Base-by-base conservation (phyloP, 179 eudicot species). In the Carnegiea gigantea region DNA sequence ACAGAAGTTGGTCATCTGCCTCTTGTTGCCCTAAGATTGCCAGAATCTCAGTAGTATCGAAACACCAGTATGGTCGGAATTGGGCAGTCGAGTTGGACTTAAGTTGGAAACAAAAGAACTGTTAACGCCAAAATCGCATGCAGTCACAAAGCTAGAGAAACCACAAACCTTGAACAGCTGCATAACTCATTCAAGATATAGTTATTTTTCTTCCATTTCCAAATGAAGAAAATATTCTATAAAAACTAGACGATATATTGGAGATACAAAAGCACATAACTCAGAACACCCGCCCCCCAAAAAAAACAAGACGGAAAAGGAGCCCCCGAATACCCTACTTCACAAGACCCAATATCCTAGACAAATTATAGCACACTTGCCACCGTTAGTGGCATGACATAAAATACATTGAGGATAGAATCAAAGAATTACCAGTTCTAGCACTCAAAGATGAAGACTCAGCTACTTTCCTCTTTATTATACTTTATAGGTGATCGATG, bases 361-460 rank as follows among this genome's bases (percentile, higher is more conserved):
- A 78, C 81, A 77, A 77, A 68, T 76, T 82, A 79, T 80, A 80
- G 83, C 79, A 83, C 85, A 85, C 13, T 79, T 82, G 81, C 72
- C 83, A 71, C 68, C 40, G 13, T 67, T 67, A 3, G 40, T 28
- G 72, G 40, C 40, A 26, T 67, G 18, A 67, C 73, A 70, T 28
- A 70, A 70, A 36, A 70, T 36, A 30, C 73, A 70, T 70, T 70
- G 49, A 33, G 73, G 73, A 70, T 81, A 78, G 64, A 78, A 84
- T 78, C 49, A 84, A 82, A 85, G 82, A 85, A 85, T 85, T 40
- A 70, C 71, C 82, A 70, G 8, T 36, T 79, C n/a, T 82, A 70
- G 74, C 64, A 85, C 73, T 77, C 74, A 76, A 30, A 70, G 67
- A 70, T 70, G 44, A 54, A 77, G 33, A 82, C 9, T 18, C 12